Base-by-base conservation (phyloP, 805 yeast species). In the Myxozyma geophila region DNA sequence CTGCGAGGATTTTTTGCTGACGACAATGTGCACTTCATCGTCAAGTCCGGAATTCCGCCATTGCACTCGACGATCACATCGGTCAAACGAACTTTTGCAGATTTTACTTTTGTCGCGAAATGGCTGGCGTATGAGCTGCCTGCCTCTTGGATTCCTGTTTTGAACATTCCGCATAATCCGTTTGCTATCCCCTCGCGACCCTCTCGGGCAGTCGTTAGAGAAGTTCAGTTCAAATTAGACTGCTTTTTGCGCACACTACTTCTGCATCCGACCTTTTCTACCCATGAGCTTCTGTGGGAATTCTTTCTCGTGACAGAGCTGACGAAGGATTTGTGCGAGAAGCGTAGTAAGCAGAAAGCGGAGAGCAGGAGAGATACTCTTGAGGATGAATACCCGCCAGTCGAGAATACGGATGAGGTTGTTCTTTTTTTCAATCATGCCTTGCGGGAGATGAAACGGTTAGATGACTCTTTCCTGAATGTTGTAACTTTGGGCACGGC, bases 161-260 rank as follows among this genome's bases (percentile, higher is more conserved):
- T 77, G 17, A 64, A 66, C 49, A 56, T 66, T 21, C 70, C 73
- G 44, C 59, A 71, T 35, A 69, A 73, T 59, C 73, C 77, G 19
- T 70, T 70, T 64, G 59, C 72, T 8, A 52, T 74, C 15, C 72
- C 78, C 7, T 61, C 76, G 39, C 57, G 72, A 62, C 71, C 75
- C 28, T 69, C 74, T 1, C 58, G 76, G 17, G 68, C 72, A 52
- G 64, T 71, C 19, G 63, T 70, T 64, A 65, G 73, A 37, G 77
- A 82, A 40, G 74, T 83, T 41, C 72, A 85, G 21, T 79, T 80
- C 43, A 75, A 77, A 41, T 66, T 87, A 41, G 87, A 87, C 67
- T 67, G 81, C 7, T 75, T 86, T 41, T 71, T 88, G 13, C 74
- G 79, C 19, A 72, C 79, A n/a, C 65, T 86, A 3, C 63, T 75